phyloP scores from a whole-genome alignment of 2,329 filamentous ascomycete genomes.

The Hypomyces rosellus region DNA sequence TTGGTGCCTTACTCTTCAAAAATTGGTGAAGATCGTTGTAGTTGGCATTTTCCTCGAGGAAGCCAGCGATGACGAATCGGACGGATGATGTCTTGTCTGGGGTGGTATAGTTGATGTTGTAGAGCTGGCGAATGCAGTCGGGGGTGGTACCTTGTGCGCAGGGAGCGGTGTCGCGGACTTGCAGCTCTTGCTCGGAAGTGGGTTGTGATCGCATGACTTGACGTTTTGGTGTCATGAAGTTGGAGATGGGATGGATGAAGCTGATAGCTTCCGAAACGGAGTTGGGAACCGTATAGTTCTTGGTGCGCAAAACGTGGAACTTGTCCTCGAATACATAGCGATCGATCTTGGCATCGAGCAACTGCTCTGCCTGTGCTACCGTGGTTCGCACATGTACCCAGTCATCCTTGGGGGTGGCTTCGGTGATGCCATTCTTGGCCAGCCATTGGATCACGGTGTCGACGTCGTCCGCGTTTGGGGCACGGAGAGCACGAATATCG shows the following conservation, averaged over 20 bases:
- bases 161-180: not conserved
- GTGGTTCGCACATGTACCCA: slow-evolving; percentile 39
- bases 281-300: slow-evolving; percentile 38
- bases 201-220: slow-evolving; percentile 16
- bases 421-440: slow-evolving; percentile 28
- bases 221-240: slow-evolving; percentile 41
- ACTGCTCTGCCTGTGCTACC: slow-evolving; percentile 30
- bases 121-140: slow-evolving; percentile 37
- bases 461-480: slow-evolving; percentile 28
- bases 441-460: slow-evolving; percentile 37
- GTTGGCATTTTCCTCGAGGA: slow-evolving; percentile 43
- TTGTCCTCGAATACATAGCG: slow-evolving; percentile 36
- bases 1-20: slow-evolving; percentile 29
- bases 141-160: slow-evolving; percentile 25
- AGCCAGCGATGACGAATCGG: slow-evolving; percentile 42
- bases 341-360: slow-evolving; percentile 36
- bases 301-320: slow-evolving; percentile 36
- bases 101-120: slow-evolving; percentile 36
- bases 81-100: slow-evolving; percentile 25
- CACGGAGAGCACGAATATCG: slow-evolving; percentile 31
- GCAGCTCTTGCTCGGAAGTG: not conserved
- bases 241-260: slow-evolving; percentile 43
- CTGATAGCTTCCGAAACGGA: slow-evolving; percentile 32
- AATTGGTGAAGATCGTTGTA: slow-evolving; percentile 36
- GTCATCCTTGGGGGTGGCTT: slow-evolving; percentile 28